Evolutionary conservation across 106 monocot genomes (phyloP), one percentile per base, ranked within the genome.

Genomic region (Apostasia ramifera): DNA sequence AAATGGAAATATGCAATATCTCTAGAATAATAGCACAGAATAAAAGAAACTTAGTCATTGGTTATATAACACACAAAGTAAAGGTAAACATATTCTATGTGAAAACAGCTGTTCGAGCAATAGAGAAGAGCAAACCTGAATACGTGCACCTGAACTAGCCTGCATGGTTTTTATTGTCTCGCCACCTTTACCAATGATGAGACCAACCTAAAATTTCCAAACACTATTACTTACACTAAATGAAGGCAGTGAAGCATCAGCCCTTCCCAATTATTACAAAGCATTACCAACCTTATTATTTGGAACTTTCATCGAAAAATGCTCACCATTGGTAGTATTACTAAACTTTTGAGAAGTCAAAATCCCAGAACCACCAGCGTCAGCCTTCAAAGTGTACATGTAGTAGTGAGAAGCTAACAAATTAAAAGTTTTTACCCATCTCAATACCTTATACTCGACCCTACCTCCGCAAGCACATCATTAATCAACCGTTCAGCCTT

Each of bases 111-210:
- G 26, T 26, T 26, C 26, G 26, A 26, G 26, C 26, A 26, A 26
- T 26, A 48, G 7, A 65, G 66, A 53, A 62, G 1, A 5, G 10
- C 53, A 60, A 59, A 92, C 97, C 97, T 97, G 89, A 47, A 97
- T 90, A 40, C 85, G 84, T 71, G 97, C 92, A 53, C 97, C 97
- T 52, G 97, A 76, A 13, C 46, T 89, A 39, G 84, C 73, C 71
- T 97, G 97, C 92, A 97, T 89, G 73, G 44, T 84, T 63, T 92
- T 97, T 70, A 97, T 97, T 13, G 80, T 87, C 62, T 97, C 97
- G 47, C 97, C 97, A 81, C 92, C 92, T 77, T 92, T 97, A n/a
- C 97, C 97, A 81, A 97, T 97, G 8, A 97, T 77, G 26, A 92
- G 69, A 49, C 97, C 97, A 75, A 97, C 92, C 97, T 97, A 61